These are phyloP conservation scores for Neonectria coccinea DNA, from an alignment of 2,329 filamentous ascomycete genomes.

Conservation along the genomic window DNA sequence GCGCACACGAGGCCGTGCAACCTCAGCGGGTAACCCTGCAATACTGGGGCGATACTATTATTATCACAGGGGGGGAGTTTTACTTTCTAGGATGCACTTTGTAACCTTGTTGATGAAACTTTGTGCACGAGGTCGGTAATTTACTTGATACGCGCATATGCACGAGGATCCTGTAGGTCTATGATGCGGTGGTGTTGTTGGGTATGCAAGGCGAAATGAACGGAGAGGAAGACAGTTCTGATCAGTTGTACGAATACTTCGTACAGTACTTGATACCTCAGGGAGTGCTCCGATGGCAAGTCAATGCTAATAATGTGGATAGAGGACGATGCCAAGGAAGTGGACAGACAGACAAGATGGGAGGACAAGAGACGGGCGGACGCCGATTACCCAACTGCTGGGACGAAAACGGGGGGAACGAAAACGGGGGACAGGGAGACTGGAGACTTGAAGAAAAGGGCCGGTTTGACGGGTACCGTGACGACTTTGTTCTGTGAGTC, in stretches of 20 bases:
- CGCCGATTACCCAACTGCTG: background rate
- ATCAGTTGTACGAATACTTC: background rate
- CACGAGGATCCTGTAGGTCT: background rate
- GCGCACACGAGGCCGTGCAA: background rate
- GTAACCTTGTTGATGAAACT: background rate
- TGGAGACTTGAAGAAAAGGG: background rate
- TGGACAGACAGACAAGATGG: background rate
- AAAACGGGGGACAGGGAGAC: background rate
- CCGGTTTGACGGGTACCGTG: background rate
- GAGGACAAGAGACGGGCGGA: background rate
- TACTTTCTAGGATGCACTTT: background rate
- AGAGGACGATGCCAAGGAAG: background rate
- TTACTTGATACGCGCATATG: background rate
- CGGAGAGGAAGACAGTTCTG: background rate
- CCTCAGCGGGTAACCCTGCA: background rate
- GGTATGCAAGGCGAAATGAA: background rate
- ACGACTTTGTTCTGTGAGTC: background rate
- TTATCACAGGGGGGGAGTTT: background rate
- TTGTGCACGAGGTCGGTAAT: background rate
- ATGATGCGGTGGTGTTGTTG: background rate
- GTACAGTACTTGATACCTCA: background rate
- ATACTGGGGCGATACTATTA: background rate
- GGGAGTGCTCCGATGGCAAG: no score
- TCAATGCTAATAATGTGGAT: background rate
- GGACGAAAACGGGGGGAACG: background rate